Percentiles rank a stretch among this genome's conserved stretches.
These are phyloP conservation scores for Neurospora sp. DNA, from an alignment of 495 filamentous ascomycete genomes.

Conservation along the genomic window DNA sequence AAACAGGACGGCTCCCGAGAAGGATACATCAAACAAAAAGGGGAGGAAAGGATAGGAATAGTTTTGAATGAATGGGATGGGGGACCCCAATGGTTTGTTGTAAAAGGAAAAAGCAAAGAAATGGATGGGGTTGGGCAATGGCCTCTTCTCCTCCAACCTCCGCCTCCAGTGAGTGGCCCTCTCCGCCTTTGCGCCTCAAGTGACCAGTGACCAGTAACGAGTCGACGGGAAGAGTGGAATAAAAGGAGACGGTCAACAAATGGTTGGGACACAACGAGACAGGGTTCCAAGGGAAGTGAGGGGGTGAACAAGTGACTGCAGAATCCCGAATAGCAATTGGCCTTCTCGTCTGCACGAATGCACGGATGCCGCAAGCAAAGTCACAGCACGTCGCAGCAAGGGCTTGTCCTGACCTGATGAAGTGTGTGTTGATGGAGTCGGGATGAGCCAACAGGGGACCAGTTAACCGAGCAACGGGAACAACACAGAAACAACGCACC, in stretches of 20 bases:
- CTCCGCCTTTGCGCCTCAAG: background rate
- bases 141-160: background rate
- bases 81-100: background rate
- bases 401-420: background rate
- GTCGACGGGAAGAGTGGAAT: background rate
- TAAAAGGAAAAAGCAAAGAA: background rate
- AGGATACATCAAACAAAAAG: background rate
- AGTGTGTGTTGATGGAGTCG: slow-evolving; percentile 1
- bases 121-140: background rate
- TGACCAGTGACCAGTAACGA: background rate
- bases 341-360: background rate
- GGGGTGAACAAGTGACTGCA: background rate
- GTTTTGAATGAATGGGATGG: background rate
- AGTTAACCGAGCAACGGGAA: background rate
- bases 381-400: background rate
- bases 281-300: background rate
- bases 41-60: background rate
- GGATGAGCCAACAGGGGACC: background rate
- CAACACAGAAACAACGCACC: background rate
- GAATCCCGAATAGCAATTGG: background rate
- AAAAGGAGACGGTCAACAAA: background rate
- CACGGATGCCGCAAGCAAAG: background rate
- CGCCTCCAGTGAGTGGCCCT: background rate
- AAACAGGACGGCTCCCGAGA: background rate
- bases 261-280: background rate